These are phyloP conservation scores for Lomentospora prolificans DNA, from an alignment of 2,329 filamentous ascomycete species.

Conservation along the genomic window DNA sequence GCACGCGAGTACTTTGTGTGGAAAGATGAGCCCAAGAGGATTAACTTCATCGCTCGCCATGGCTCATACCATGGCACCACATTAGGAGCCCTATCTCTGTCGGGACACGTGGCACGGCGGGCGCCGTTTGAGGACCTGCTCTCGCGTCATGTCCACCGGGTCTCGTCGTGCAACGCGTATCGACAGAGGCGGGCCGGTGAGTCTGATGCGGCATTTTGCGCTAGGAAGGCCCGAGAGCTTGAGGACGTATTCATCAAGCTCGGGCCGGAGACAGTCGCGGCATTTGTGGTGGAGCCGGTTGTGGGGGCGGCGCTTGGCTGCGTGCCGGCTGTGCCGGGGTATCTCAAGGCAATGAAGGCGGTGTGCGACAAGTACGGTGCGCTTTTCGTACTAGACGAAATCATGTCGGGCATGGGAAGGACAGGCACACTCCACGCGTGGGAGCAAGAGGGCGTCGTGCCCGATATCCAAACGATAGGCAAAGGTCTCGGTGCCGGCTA, in stretches of 20 bases:
- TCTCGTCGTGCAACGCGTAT: conserved; percentile 60
- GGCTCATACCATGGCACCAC: conserved; percentile 41
- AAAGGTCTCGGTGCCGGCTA: conserved; percentile 60
- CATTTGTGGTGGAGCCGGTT: conserved; percentile 40
- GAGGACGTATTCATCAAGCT: conserved; percentile 55
- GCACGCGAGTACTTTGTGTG: conserved; percentile 38
- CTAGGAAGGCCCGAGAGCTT: conserved; percentile 51
- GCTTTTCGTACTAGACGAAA: conserved; percentile 67
- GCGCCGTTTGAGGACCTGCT: conserved; percentile 51
- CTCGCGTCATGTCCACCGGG: conserved; percentile 41
- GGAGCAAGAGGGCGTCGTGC: conserved; percentile 44
- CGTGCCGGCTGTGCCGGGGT: conserved; percentile 55
- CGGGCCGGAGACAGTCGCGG: conserved; percentile 57
- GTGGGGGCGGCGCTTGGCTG: conserved; percentile 44
- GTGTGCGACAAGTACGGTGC: conserved; percentile 64
- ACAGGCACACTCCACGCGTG: conserved; percentile 52
- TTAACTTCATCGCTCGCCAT: conserved; percentile 29
- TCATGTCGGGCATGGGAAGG: conserved; percentile 60
- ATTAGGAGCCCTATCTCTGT: conserved; percentile 53
- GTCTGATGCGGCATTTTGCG: conserved; percentile 48
- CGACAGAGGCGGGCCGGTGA: conserved; percentile 43
- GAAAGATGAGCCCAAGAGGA: conserved; percentile 22
- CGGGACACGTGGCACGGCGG: conserved; percentile 52
- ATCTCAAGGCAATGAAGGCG: conserved; percentile 56
- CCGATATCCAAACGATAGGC: conserved; percentile 57